Base-by-base conservation (phyloP, 2,329 filamentous ascomycete genomes). In the Aspergillus texensis region DNA sequence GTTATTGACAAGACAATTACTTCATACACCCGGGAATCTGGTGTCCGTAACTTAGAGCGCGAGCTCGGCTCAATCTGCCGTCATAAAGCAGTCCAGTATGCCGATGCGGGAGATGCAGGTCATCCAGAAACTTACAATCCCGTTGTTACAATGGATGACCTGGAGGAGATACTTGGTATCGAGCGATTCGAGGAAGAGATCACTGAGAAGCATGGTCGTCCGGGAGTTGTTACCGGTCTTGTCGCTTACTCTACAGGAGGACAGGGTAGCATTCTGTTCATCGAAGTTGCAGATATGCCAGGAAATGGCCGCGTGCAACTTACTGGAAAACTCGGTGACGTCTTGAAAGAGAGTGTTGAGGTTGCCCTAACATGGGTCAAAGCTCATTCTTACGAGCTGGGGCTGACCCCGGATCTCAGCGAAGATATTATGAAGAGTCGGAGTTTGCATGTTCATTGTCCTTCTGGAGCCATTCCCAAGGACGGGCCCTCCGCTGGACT, bases 291-390 rank as follows among this genome's bases (percentile, higher is more conserved):
- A 12, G 94, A 97, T 75, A 98, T 98, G 93, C 95, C 95, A 0
- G 95, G 95, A 50, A 90, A 88, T 62, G 95, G 95, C 39, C 89
- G 91, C 59, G 93, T 99, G 41, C 95, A 98, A 80, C 88, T 99
- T 30, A 99, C 95, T 1, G 95, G 95, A 65, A 98, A 96, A 77
- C 88, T 99, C 8, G 95, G 95, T 67, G 94, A 97, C 71, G 95
- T 99, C 34, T 88, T 99, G 63, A 98, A 98, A 80, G 95, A 99
- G 79, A 94, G 90, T 67, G 95, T 98, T 48, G 94, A 98, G 78
- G 95, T 99, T 24, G 95, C 95, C 12, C 85, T 98, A 39, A 94
- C 91, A 19, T 99, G 95, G 95, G 95, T 99, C 58, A 97, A 97
- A 79, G 92, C 93, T 4, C 94, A 99, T 77, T 94, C 94, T 3